Percentiles rank a stretch among this genome's conserved stretches.
phyloP scores from a whole-genome alignment of 2,329 filamentous ascomycete genomes.

The Trichoderma hamatum region DNA sequence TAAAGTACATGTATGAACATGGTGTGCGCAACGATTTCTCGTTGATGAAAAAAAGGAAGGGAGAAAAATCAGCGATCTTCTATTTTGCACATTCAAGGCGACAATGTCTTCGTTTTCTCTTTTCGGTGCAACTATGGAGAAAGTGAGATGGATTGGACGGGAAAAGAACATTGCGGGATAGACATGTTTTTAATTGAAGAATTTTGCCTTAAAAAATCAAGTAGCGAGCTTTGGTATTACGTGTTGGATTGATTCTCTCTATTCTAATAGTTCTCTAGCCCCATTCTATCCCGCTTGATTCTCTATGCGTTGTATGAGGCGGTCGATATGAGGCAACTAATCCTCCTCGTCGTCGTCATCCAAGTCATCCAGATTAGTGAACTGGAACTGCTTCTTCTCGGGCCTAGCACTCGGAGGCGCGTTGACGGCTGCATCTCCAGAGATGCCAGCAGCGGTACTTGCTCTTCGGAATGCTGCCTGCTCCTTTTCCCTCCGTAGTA shows the following conservation, averaged over 20 bases:
- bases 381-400: slow-evolving; percentile 59
- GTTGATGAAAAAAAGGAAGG: neutral
- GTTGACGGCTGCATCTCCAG: slow-evolving; percentile 33
- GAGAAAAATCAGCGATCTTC: neutral
- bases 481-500: slow-evolving; percentile 48
- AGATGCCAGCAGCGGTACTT: slow-evolving; percentile 38
- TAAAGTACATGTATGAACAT: slow-evolving; percentile 40
- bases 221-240: neutral
- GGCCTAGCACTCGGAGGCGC: slow-evolving; percentile 36
- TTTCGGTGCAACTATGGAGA: slow-evolving; percentile 2
- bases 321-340: slow-evolving; percentile 16
- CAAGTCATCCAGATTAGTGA: slow-evolving; percentile 56
- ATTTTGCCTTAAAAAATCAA: neutral
- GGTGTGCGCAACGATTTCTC: slow-evolving; percentile 32
- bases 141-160: neutral
- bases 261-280: neutral
- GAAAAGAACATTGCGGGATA: slow-evolving; percentile 24
- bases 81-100: slow-evolving; percentile 18
- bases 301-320: neutral
- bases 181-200: slow-evolving; percentile 21
- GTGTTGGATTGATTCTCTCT: no score
- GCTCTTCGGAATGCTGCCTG: slow-evolving; percentile 47
- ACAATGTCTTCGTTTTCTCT: neutral
- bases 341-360: slow-evolving; percentile 53
- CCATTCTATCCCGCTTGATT: neutral